These are phyloP conservation scores for Apiosordaria backusii DNA, from an alignment of 495 filamentous ascomycete species.

Conservation along the genomic window DNA sequence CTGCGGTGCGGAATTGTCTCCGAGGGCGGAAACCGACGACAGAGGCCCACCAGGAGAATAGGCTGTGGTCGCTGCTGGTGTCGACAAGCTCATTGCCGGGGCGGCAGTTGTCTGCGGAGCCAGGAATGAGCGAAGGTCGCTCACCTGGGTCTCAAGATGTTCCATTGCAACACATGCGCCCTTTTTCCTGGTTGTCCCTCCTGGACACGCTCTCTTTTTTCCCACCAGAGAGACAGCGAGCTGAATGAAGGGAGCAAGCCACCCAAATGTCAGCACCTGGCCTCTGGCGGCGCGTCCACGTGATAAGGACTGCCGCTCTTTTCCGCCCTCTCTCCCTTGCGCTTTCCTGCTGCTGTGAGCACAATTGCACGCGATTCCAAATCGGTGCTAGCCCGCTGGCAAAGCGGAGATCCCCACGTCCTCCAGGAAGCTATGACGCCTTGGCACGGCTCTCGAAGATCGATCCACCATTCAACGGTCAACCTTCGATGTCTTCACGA, in stretches of 20 bases:
- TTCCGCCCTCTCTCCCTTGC: neutral
- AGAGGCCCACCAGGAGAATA: conserved; percentile 22
- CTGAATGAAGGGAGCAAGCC: neutral
- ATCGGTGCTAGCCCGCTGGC: neutral
- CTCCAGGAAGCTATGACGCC: neutral
- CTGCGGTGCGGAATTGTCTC: conserved; percentile 37
- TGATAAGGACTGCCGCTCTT: neutral
- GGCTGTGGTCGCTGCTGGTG: conserved; percentile 8
- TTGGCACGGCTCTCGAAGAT: neutral
- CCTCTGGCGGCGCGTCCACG: neutral
- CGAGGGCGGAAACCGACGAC: conserved; percentile 34
- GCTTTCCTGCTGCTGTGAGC: neutral
- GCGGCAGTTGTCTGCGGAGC: conserved; percentile 27
- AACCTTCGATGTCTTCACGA: neutral
- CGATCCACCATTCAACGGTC: neutral
- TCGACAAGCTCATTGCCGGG: conserved; percentile 16
- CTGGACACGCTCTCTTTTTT: neutral
- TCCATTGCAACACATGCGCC: conserved; percentile 38
- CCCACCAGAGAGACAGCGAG: neutral
- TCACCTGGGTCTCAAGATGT: conserved; percentile 53
- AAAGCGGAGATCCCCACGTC: neutral
- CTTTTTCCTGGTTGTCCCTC: neutral
- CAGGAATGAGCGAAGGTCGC: conserved; percentile 51
- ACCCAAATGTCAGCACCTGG: neutral
- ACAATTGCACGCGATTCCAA: neutral